Conservation (phyloP, 2,329 filamentous ascomycete species). For the Hortaea sp. region DNA sequence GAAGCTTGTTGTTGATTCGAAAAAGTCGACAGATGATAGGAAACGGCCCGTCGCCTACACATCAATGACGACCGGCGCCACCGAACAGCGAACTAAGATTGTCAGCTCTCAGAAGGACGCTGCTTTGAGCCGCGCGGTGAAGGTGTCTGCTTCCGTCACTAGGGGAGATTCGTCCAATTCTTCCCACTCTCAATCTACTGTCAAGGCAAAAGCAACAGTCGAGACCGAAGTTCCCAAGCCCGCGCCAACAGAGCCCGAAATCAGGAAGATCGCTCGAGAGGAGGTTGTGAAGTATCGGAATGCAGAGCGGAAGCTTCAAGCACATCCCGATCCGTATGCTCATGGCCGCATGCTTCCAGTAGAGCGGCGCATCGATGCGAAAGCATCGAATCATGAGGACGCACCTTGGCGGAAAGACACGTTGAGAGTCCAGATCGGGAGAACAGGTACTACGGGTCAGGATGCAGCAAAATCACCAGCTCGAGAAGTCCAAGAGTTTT, state of each 20-base stretch:
- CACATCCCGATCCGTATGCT: slow-evolving; percentile 19
- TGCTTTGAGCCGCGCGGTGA: neutral
- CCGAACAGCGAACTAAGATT: no score
- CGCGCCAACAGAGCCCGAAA: slow-evolving; percentile 10
- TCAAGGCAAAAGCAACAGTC: neutral
- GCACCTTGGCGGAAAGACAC: slow-evolving; percentile 2
- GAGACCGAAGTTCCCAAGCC: neutral
- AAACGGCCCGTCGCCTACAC: no score
- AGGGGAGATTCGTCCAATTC: neutral
- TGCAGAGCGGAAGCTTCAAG: slow-evolving; percentile 24
- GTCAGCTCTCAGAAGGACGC: no score
- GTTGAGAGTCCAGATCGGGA: neutral
- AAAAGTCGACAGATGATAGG: no score
- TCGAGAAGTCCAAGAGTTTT: no score
- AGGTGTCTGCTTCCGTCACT: neutral
- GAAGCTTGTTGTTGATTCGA: neutral
- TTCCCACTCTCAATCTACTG: neutral
- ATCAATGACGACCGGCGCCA: no score
- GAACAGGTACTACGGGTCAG: neutral
- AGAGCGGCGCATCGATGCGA: slow-evolving; percentile 14
- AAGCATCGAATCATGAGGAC: slow-evolving; percentile 8
- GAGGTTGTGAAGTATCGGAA: slow-evolving; percentile 25
- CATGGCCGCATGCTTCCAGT: slow-evolving; percentile 21
- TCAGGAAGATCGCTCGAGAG: slow-evolving; percentile 24
- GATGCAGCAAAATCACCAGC: no score